A percentile compares a stretch with the other conserved stretches of the same genome.
These are phyloP conservation scores for Penicillium sclerotiorum DNA, from an alignment of 2,329 filamentous ascomycete genomes.

Conservation along the genomic window DNA sequence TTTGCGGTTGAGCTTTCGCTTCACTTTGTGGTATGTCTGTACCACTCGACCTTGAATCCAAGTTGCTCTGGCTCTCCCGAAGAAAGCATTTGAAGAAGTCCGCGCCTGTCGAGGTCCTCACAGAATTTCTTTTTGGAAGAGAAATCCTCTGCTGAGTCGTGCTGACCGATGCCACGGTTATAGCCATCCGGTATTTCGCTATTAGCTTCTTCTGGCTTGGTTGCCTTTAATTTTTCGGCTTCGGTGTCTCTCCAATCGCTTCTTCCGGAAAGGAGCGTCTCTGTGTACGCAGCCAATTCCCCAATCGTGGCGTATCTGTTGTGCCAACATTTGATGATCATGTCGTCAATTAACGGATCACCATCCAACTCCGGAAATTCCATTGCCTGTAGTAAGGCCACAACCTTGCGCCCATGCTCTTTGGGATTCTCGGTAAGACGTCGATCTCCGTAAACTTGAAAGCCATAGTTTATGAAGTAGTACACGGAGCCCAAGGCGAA, in stretches of 20 bases:
- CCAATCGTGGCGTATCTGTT: slow-evolving; percentile 23
- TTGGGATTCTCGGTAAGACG: slow-evolving; percentile 27
- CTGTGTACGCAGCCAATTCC: slow-evolving; percentile 22
- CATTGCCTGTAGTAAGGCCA: slow-evolving; percentile 30
- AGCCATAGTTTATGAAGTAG: slow-evolving; percentile 37
- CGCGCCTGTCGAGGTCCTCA: slow-evolving; percentile 26
- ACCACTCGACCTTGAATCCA: slow-evolving; percentile 21
- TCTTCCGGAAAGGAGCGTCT: slow-evolving; percentile 9
- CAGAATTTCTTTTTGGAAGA: slow-evolving; percentile 26
- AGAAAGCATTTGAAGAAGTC: slow-evolving; percentile 29
- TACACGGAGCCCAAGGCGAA: slow-evolving; percentile 38
- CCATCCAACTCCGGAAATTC: slow-evolving; percentile 29
- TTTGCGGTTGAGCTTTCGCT: too few species aligned
- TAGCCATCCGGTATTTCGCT: neutral
- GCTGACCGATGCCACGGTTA: neutral
- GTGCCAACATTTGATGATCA: slow-evolving; percentile 29
- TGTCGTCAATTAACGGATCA: slow-evolving; percentile 29
- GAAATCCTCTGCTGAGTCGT: slow-evolving; percentile 15
- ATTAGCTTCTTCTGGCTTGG: too few species aligned
- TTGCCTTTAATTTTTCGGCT: neutral
- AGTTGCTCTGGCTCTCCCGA: slow-evolving; percentile 24
- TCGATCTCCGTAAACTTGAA: slow-evolving; percentile 34
- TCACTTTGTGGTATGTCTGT: too few species aligned
- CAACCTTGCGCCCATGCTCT: slow-evolving; percentile 26
- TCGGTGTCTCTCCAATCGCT: neutral